Evolutionary conservation across 2,329 filamentous ascomycete species (phyloP).

Genomic region (Didymella pinodella): DNA sequence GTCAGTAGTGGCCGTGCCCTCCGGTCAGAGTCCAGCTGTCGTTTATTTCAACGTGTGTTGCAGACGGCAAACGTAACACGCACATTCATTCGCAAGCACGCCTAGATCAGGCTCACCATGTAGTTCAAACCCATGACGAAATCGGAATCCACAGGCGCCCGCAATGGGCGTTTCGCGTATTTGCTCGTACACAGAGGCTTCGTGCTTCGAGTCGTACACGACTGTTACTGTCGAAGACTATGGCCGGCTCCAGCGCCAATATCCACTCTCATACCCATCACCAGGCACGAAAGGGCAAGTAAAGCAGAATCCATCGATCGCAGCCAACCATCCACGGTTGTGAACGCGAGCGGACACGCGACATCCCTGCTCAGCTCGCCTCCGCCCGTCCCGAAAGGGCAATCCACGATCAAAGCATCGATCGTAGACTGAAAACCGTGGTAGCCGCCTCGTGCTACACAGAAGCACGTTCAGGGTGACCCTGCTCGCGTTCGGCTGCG

Average conservation of each 20-base stretch:
- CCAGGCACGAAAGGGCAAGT: constrained; percentile 1
- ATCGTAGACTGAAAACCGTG: constrained; percentile 1
- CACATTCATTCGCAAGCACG: constrained; percentile 13
- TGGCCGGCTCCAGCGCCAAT: not conserved
- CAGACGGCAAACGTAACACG: not conserved
- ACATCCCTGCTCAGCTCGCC: not conserved
- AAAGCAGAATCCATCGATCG: not conserved
- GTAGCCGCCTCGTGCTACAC: not conserved
- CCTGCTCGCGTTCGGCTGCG: not conserved
- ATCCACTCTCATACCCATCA: not conserved
- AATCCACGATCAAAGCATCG: constrained; percentile 5
- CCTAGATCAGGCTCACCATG: constrained; percentile 12
- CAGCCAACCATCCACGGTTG: constrained; percentile 6
- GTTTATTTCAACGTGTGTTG: constrained; percentile 3
- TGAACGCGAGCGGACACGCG: not conserved
- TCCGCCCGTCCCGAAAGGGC: not conserved
- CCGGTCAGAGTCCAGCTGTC: constrained; percentile 6
- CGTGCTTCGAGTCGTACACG: not conserved
- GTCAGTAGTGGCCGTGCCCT: constrained; percentile 1
- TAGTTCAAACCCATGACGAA: constrained; percentile 11
- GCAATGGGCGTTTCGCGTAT: constrained; percentile 2
- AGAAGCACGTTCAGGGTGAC: not conserved
- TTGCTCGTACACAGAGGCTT: not conserved
- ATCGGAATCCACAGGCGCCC: constrained; percentile 1
- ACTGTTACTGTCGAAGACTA: not conserved